Base-by-base conservation (phyloP, 495 filamentous ascomycete species). In the Penicillium ochrochloron region DNA sequence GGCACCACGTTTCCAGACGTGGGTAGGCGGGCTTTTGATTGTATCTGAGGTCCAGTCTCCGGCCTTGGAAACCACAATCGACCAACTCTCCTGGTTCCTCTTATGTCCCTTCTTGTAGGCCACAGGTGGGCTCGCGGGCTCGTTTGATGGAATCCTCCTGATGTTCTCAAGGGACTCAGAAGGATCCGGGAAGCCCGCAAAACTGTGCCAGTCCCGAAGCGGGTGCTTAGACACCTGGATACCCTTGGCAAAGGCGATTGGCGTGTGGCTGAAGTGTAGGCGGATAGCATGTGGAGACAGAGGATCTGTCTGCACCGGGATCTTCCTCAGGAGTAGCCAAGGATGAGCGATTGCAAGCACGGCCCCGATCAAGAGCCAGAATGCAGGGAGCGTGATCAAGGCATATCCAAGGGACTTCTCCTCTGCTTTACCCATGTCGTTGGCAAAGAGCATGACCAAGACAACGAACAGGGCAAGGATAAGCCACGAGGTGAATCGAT, bases 31-130 rank as follows among this genome's bases (percentile, higher is more conserved):
- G 62, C 80, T 75, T 52, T 71, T 65, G 71, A 91, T 90, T 17
- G 82, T 78, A 34, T 80, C 73, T 29, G 78, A 76, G 10, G 90
- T 93, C 89, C 89, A 93, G 78, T 92, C 90, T 31, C 90, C 90
- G 5, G 89, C 90, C 68, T 88, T 86, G 33, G 88, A 90, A 44
- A 92, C 78, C 48, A 93, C 62, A 8, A 70, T 58, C 0, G 68
- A 70, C 59, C 62, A 70, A 23, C 68, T 70, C 17, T 41, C 39
- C 33, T 41, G 29, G 12, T 61, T 61, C 17, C 57, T 34, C 17
- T 50, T 74, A 57, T 64, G 57, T 12, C 62, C 57, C 21, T 64
- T 64, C 11, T 48, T 60, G 44, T 57, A 52, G 25, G 48, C 48
- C 25, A 12, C 25, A 21, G 25, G 48, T 27, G 48, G 48, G 5